phyloP scores from a whole-genome alignment of 2,329 filamentous ascomycete species.

The Geosmithia putterillii region DNA sequence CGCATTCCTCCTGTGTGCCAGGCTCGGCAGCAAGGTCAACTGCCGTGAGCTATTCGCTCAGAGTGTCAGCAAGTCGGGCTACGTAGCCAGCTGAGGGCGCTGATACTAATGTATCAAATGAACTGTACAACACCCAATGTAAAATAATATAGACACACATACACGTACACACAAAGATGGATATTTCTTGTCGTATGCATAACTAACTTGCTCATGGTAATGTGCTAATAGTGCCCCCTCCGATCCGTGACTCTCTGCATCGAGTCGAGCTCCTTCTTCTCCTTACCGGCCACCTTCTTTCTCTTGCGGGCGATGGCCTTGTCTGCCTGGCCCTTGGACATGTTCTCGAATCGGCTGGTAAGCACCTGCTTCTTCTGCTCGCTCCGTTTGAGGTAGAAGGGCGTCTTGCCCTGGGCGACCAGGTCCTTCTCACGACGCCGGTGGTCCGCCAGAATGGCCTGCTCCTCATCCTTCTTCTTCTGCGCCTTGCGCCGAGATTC shows the following conservation, averaged over 20 bases:
- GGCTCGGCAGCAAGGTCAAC: constrained; percentile 67
- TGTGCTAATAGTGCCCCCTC: background rate
- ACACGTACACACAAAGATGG: background rate
- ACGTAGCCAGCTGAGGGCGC: constrained; percentile 5
- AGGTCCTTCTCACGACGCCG: constrained; percentile 72
- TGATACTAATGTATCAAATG: background rate
- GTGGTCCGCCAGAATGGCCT: constrained; percentile 61
- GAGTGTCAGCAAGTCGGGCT: constrained; percentile 28
- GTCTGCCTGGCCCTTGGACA: constrained; percentile 79
- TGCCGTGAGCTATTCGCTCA: constrained; percentile 70
- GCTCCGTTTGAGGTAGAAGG: constrained; percentile 85
- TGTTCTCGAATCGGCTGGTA: constrained; percentile 63
- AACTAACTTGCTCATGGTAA: background rate
- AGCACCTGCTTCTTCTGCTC: constrained; percentile 83
- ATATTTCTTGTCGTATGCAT: too few species aligned
- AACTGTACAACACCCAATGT: background rate
- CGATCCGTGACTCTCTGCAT: constrained; percentile 14
- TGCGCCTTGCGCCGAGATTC: constrained; percentile 64
- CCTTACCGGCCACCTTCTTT: constrained; percentile 80
- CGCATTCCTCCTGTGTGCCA: constrained; percentile 84
- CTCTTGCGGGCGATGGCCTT: constrained; percentile 73
- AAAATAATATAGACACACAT: background rate
- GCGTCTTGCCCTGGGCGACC: constrained; percentile 78
- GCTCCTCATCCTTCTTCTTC: constrained; percentile 55
- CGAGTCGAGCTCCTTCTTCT: constrained; percentile 59